Evolutionary conservation across 140 eudicot genomes (phyloP).

Genomic region (Cichorium intybus): DNA sequence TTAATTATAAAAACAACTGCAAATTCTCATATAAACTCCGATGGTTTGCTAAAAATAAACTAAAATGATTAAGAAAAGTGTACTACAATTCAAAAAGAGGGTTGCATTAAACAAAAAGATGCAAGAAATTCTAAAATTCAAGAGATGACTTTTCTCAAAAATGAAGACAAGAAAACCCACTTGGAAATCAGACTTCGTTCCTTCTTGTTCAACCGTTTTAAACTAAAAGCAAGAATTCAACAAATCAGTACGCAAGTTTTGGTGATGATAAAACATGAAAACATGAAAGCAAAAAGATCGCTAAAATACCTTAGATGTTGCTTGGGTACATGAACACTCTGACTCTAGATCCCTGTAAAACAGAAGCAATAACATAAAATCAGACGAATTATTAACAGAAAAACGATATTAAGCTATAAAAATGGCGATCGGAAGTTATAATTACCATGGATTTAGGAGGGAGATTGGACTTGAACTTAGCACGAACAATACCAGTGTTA

Average conservation of each 20-base stretch:
- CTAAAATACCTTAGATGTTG: conserved; percentile 49
- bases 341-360: conserved; percentile 52
- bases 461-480: conserved; percentile 48
- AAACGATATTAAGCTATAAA: not conserved
- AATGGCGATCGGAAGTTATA: not conserved
- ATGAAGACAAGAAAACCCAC: not conserved
- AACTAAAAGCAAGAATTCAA: not conserved
- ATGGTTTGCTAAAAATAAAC: not conserved
- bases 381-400: not conserved
- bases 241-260: not conserved
- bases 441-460: conserved; percentile 62
- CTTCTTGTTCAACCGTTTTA: not conserved
- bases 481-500: conserved; percentile 49
- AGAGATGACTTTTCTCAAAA: not conserved
- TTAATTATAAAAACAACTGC: not conserved
- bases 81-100: conserved; percentile 1
- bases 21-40: not conserved
- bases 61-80: not conserved
- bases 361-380: not conserved
- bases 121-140: not conserved
- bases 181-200: not conserved
- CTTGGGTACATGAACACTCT: conserved; percentile 74
- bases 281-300: not conserved
- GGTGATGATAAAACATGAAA: not conserved
- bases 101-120: not conserved